phyloP scores from a whole-genome alignment of 306 rosid species.

The Lotus japonicus region DNA sequence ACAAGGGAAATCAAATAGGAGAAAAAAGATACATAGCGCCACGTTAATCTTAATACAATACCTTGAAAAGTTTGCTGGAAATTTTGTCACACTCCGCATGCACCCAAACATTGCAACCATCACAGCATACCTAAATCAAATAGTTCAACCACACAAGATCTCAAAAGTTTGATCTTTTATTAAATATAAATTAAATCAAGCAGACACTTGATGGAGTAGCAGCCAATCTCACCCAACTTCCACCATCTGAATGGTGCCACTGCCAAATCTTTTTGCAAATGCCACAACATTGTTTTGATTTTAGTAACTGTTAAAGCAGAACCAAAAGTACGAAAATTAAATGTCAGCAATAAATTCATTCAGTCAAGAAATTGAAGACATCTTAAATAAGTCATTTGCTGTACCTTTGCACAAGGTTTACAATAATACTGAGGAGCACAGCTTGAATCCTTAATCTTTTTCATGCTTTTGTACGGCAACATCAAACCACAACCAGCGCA shows the following conservation, averaged over 20 bases:
- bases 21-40: not conserved
- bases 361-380: constrained; percentile 4
- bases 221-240: constrained; percentile 73
- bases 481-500: constrained; percentile 80
- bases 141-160: constrained; percentile 20
- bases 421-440: constrained; percentile 46
- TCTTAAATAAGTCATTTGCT: not conserved
- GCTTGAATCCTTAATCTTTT: constrained; percentile 48
- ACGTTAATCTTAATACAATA: constrained; percentile 16
- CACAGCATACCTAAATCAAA: constrained; percentile 73
- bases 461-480: constrained; percentile 40
- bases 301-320: constrained; percentile 48
- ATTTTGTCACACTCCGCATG: constrained; percentile 89
- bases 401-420: constrained; percentile 77
- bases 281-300: constrained; percentile 95
- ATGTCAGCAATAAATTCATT: constrained; percentile 8
- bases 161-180: constrained; percentile 17
- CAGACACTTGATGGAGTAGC: constrained; percentile 12
- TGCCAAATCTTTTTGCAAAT: constrained; percentile 93
- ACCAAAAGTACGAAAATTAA: constrained; percentile 18
- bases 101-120: constrained; percentile 96
- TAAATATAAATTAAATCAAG: not conserved
- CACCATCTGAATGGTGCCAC: constrained; percentile 96
- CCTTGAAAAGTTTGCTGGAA: constrained; percentile 62
- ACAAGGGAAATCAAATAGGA: constrained; percentile 18